Conservation (phyloP, 176 grass and related monocot species). For the Rhynchospora tenuis region DNA sequence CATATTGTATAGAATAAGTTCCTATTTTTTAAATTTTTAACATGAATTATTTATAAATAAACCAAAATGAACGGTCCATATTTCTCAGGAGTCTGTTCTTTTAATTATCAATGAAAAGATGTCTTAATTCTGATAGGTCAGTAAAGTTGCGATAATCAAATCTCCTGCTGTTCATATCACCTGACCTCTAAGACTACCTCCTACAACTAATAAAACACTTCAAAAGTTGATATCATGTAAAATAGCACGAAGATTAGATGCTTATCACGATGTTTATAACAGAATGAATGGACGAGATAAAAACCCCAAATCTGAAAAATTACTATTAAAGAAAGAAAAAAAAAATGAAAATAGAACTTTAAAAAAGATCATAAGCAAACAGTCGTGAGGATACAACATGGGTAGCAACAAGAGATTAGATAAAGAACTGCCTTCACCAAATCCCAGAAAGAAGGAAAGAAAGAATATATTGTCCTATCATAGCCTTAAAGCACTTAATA, state of each 20-base stretch:
- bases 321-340: neutral
- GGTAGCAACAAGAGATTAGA: neutral
- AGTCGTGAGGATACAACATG: neutral
- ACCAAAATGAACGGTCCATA: too few relatives aligned
- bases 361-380: neutral
- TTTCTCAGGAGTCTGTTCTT: too few relatives aligned
- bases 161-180: neutral
- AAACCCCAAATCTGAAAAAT: neutral
- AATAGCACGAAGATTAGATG: neutral
- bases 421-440: conserved; percentile 11
- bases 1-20: too few relatives aligned
- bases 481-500: neutral
- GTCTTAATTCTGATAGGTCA: too few relatives aligned
- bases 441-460: conserved; percentile 15
- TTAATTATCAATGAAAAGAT: too few relatives aligned
- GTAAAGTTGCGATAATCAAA: too few relatives aligned
- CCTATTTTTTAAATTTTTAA: too few relatives aligned
- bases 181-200: neutral
- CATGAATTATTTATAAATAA: too few relatives aligned
- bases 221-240: neutral
- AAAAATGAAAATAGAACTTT: neutral
- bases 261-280: neutral
- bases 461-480: conserved; percentile 18
- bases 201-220: neutral
- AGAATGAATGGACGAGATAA: neutral